Evolutionary conservation across 179 eudicot species (phyloP), one percentile per base, ranked within the genome.

Genomic region (Camellia oleifera): DNA sequence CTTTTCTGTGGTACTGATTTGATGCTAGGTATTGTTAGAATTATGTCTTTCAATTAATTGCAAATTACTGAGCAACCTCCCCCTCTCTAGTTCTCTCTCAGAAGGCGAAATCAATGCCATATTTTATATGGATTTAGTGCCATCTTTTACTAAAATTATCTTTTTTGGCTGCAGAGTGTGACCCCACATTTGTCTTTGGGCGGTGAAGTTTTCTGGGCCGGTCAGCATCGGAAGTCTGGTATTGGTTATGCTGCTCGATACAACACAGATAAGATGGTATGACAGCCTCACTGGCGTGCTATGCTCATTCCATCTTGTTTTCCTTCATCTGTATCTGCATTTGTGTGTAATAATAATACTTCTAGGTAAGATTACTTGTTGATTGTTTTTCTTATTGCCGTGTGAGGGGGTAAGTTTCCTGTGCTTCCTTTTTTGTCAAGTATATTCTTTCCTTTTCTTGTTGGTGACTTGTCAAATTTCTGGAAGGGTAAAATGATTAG

Each of bases 131-230:
- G 62, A 42, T 56, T 53, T 44, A 10, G 13, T 70, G 5, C 11
- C 56, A 42, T 60, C 45, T 78, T 48, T 11, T 48, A 14, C 60
- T 50, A 48, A 60, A 60, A 58, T 2, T 53, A 14, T 40, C 63
- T 23, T 72, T 74, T 74, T 58, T 61, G 14, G 69, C 75, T 88
- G 88, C 93, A 94, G 99, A 96, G 94, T 88, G 92, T 96, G 84
- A 91, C 97, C 11, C 94, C 94, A 26, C 81, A 90, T 86, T 83
- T 96, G 46, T 88, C 98, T 66, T 76, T 96, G 85, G 99, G 99
- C 58, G 98, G 94, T 83, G 99, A 94, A 89, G 91, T 96, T 54
- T 94, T 91, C 86, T 96, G 97, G 97, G 86, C 94, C 79, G 97
- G 97, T 84, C 97, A 96, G 83, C 97, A 90, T 80, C 82, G 98